Evolutionary conservation across 2,329 filamentous ascomycete genomes (phyloP), one percentile per base, ranked within the genome.

Genomic region (Rhinocladiella mackenziei): DNA sequence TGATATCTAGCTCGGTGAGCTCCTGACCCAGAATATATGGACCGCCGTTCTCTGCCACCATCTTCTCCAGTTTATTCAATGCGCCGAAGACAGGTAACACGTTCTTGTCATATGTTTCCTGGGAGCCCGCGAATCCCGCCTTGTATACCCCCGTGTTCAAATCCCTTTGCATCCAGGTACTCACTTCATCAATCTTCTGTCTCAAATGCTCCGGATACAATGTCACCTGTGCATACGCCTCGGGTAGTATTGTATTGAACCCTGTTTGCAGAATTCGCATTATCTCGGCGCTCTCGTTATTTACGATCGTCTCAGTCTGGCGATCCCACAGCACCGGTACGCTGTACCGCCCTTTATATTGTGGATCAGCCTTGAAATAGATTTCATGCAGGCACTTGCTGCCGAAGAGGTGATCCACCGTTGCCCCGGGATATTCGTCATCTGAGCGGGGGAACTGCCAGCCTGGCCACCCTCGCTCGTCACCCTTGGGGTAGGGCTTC

Each of bases 401-500:
- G 19, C 71, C 67, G 51, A 78, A 83, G 3, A 83, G 66, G 20
- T 73, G 70, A 56, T 84, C 81, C 2, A 74, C 68, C 0, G 79
- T 83, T 4, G 81, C 74, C 11, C 70, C 74, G 13, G 72, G 74
- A 56, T 83, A 83, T 51, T 75, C 68, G 34, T 73, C 64, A 42
- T 73, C 60, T 0, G 67, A 65, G 2, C 62, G 62, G 0, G 78
- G 74, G 54, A 84, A 84, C 20, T 70, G 67, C 77, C 77, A 81
- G 10, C 78, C 80, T 0, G 77, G 76, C 76, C 78, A 83, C 23
- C 80, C 80, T 5, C 74, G 72, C 13, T 74, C 70, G 53, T 81
- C 73, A 38, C 78, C 80, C 58, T 84, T 85, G 0, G 81, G 81
- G 50, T 84, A 84, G 0, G 81, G 75, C 53, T 76, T 76, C 1